These are phyloP conservation scores for Borovskyia barvae DNA, from an alignment of 208 protist genomes.

Conservation along the genomic window DNA sequence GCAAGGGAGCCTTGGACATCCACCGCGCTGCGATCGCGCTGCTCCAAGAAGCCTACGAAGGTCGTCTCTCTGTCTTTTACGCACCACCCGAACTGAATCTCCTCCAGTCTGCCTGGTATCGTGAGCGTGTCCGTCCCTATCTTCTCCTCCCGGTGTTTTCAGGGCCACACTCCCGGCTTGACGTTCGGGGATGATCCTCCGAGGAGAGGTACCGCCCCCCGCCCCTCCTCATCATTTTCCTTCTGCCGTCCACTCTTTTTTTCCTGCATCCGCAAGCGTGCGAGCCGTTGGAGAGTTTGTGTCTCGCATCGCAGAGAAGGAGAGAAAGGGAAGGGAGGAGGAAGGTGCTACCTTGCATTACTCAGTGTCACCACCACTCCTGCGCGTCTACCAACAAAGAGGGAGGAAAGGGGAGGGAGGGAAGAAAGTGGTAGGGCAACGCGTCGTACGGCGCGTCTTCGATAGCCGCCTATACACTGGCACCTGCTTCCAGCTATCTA, in stretches of 20 bases:
- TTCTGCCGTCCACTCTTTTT: too few species aligned
- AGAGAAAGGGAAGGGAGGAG: too few species aligned
- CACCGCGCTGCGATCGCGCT: slow-evolving; percentile 90
- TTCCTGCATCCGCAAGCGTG: neutral
- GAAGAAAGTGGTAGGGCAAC: too few species aligned
- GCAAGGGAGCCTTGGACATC: slow-evolving; percentile 82
- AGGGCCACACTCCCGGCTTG: neutral
- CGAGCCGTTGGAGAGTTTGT: neutral
- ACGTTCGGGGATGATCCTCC: too few species aligned
- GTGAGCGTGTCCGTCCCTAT: slow-evolving; percentile 33
- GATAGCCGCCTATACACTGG: neutral
- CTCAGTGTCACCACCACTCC: neutral
- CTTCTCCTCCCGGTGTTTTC: slow-evolving; percentile 39
- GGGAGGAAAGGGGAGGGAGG: too few species aligned
- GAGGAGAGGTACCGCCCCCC: too few species aligned
- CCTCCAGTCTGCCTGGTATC: slow-evolving; percentile 47
- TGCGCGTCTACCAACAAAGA: neutral
- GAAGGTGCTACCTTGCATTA: too few species aligned
- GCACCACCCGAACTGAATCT: slow-evolving; percentile 63
- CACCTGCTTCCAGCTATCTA: too few species aligned
- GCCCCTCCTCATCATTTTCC: neutral
- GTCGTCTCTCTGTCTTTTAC: slow-evolving; percentile 85
- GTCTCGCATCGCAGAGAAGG: neutral
- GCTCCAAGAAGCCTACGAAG: slow-evolving; percentile 88
- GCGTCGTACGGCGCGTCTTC: too few species aligned